These are phyloP conservation scores for Cladorrhinum samala DNA, from an alignment of 495 filamentous ascomycete genomes.

Conservation along the genomic window DNA sequence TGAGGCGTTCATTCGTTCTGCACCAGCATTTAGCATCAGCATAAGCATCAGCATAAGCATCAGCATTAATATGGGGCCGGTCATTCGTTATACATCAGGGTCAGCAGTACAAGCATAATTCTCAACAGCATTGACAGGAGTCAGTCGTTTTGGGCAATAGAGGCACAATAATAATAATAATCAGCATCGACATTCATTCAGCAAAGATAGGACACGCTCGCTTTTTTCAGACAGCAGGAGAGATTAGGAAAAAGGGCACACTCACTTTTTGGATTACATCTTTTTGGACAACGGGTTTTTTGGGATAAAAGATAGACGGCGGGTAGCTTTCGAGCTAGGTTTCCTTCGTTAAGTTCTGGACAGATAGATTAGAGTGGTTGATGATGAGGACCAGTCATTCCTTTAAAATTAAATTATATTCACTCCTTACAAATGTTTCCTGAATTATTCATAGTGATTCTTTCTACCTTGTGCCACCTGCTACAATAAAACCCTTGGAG, in stretches of 20 bases:
- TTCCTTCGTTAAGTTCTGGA: constrained; percentile 2
- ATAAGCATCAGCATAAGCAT: neutral
- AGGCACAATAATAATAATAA: too few relatives aligned
- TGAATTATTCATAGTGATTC: too few relatives aligned
- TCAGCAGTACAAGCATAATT: neutral
- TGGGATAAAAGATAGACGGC: too few relatives aligned
- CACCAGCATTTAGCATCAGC: neutral
- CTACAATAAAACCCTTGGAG: too few relatives aligned
- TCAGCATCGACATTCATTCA: too few relatives aligned
- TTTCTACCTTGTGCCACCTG: too few relatives aligned
- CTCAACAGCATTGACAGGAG: too few relatives aligned
- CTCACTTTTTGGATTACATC: neutral
- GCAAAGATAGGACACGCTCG: too few relatives aligned
- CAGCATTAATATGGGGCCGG: neutral
- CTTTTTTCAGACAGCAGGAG: neutral
- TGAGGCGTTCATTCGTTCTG: constrained; percentile 4
- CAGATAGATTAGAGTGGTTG: constrained; percentile 7
- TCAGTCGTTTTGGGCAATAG: too few relatives aligned
- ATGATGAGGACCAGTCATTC: constrained; percentile 11
- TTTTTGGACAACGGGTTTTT: neutral
- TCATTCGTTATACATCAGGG: neutral
- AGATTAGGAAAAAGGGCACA: neutral
- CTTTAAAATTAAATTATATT: too few relatives aligned
- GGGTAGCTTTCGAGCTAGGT: constrained; percentile 5
- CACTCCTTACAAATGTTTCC: too few relatives aligned